Base-by-base conservation (phyloP, 345 rosid species). In the Pugionium dolabratum region DNA sequence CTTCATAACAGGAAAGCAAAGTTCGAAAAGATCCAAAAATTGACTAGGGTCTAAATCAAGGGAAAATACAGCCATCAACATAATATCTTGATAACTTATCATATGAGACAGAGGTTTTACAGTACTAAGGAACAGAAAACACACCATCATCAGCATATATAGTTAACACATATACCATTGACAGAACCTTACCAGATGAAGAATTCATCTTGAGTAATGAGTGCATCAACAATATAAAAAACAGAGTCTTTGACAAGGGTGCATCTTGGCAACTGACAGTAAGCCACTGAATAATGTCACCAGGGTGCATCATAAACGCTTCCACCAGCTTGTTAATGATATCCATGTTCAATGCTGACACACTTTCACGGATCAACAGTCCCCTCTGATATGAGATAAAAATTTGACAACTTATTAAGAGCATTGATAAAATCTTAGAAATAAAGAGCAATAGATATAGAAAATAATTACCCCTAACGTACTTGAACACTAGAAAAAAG, bases 201-300 rank as follows among this genome's bases (percentile, higher is more conserved):
- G 67, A 53, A 60, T 32, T 54, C 26, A 73, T 32, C 58, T 39
- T 66, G 45, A 67, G 63, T 66, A 90, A 52, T 43, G 96, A 83
- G 54, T 85, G 95, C 89, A 88, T 77, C 75, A 90, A 64, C 73
- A 86, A 46, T 83, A 90, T 67, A 79, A 83, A 76, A 77, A 86
- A 72, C 37, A 94, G 79, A 1, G 87, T 84, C 86, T 83, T 86
- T 31, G 95, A 85, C 47, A 77, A 41, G 64, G 49, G 75, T 64
- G 62, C 59, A 74, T 82, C 79, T 42, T 70, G 64, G 79, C 80
- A 79, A 66, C 80, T 85, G 71, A 65, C 63, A 37, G 64, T 69
- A 69, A 94, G 72, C 92, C 89, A 84, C 10, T 82, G 78, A 64
- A 84, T 64, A 45, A 65, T 66, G 34, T 85, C 85, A 73, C 66